Evolutionary conservation across 2,329 filamentous ascomycete genomes (phyloP).

Genomic region (Alternaria sp.): DNA sequence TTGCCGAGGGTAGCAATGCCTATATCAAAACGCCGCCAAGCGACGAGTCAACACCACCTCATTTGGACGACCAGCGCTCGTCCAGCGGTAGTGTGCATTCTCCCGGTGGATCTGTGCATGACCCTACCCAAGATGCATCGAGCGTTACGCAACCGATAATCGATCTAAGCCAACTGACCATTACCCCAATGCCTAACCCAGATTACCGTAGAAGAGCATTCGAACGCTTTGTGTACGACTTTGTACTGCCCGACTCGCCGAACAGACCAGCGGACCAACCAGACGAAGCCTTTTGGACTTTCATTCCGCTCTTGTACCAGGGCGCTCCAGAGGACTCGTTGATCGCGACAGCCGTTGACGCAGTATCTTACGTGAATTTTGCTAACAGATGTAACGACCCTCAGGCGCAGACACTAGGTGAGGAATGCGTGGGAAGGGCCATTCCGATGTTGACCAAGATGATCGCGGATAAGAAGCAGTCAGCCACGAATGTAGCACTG

Average conservation of each 20-base stretch:
- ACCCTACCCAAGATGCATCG: slow-evolving; percentile 2
- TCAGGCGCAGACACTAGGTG: slow-evolving; percentile 34
- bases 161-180: slow-evolving; percentile 26
- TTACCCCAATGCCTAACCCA: slow-evolving; percentile 22
- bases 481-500: slow-evolving; percentile 34
- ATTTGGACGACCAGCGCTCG: slow-evolving; percentile 17
- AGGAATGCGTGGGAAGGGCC: slow-evolving; percentile 35
- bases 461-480: slow-evolving; percentile 35
- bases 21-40: slow-evolving; percentile 24
- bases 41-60: slow-evolving; percentile 23
- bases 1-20: slow-evolving; percentile 20
- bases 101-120: slow-evolving; percentile 11
- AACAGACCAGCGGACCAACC: slow-evolving; percentile 26
- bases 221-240: slow-evolving; percentile 46
- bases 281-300: slow-evolving; percentile 39
- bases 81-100: slow-evolving; percentile 16
- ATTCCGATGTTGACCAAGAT: slow-evolving; percentile 35
- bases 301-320: slow-evolving; percentile 40
- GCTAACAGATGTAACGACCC: slow-evolving; percentile 36
- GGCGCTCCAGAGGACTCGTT: slow-evolving; percentile 33
- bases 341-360: slow-evolving; percentile 33
- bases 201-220: slow-evolving; percentile 40
- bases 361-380: slow-evolving; percentile 44
- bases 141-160: slow-evolving; percentile 1
- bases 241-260: slow-evolving; percentile 35